Evolutionary conservation across 2,329 filamentous ascomycete genomes (phyloP).

Genomic region (Fusarium sp.): DNA sequence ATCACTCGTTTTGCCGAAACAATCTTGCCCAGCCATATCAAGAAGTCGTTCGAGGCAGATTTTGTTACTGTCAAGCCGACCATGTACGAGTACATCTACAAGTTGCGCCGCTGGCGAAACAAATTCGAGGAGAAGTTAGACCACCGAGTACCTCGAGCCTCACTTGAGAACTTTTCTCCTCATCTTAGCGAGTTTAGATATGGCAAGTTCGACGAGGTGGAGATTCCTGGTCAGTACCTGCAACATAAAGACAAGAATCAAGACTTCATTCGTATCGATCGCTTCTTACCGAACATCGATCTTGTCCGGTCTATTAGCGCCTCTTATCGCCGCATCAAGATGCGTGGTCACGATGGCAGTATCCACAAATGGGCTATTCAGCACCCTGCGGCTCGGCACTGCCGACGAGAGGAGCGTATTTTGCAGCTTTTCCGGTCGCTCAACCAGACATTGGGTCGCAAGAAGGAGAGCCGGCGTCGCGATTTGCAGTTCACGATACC

Average conservation of each 20-base stretch:
- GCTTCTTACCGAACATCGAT: conserved; percentile 95
- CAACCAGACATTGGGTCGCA: conserved; percentile 90
- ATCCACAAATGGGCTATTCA: conserved; percentile 97
- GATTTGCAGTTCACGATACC: conserved; percentile 97
- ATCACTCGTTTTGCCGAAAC: conserved; percentile 97
- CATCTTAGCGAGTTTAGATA: conserved; percentile 97
- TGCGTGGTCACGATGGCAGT: conserved; percentile 96
- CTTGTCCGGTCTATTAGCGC: conserved; percentile 90
- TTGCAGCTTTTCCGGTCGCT: conserved; percentile 97
- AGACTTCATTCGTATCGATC: conserved; percentile 96
- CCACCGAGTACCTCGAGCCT: conserved; percentile 77
- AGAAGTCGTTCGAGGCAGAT: conserved; percentile 96
- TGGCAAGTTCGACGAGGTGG: conserved; percentile 98
- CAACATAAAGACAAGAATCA: conserved; percentile 99
- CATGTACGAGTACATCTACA: conserved; percentile 99
- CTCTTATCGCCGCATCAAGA: conserved; percentile 92
- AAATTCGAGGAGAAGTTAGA: conserved; percentile 99
- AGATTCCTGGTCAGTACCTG: conserved; percentile 96
- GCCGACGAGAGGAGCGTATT: conserved; percentile 93
- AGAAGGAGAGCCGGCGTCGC: conserved; percentile 93
- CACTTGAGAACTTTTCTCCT: conserved; percentile 87
- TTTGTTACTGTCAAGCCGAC: conserved; percentile 96
- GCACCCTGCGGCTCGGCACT: conserved; percentile 92
- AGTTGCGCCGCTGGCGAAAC: conserved; percentile 93
- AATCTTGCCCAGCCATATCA: conserved; percentile 92